Base-by-base conservation (phyloP, 2,329 filamentous ascomycete species). In the Paracoccidioides lutzii region DNA sequence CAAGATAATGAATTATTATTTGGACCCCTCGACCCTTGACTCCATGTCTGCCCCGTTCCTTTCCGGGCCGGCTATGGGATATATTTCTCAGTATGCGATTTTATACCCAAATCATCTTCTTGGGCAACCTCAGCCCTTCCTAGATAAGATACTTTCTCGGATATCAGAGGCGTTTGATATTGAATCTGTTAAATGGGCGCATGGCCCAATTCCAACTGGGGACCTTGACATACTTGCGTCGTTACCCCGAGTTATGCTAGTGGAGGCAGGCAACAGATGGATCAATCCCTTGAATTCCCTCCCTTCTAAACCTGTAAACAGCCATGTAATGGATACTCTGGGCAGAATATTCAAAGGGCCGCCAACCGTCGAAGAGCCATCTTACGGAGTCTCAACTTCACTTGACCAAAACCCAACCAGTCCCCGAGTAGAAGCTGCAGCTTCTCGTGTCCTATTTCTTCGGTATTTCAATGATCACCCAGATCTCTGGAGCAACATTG, bases 151-250 rank as follows among this genome's bases (percentile, higher is more conserved):
- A 45, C 68, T 77, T 12, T 64, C 69, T n/a, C 73, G 75, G 22
- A 71, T 82, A 8, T 66, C 71, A 14, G 66, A 70, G 43, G 73
- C 76, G 33, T 64, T 79, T 33, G 64, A 71, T 32, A 69, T 77
- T 5, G 71, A 73, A 3, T 68, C 74, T 0, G 66, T 65, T 2
- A 73, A 74, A 58, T 79, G 76, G 77, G 78, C 78, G 6, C 77
- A 78, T 56, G 72, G 71, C 1, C 75, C 77, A 35, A 74, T 74
- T n/a, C 79, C 79, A 8, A 75, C 75, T 15, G 75, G 78, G 53
- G 78, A 82, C 59, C 71, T 83, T 6, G 75, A 75, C 59, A 71
- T 83, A n/a, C 68, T 83, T n/a, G 73, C 77, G 5, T 78, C 76
- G 9, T 70, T 83, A 42, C 81, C 81, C 28, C 75, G 80, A 9